Evolutionary conservation across 495 filamentous ascomycete genomes (phyloP).

Genomic region (Aspergillus sclerotiicarbonarius): DNA sequence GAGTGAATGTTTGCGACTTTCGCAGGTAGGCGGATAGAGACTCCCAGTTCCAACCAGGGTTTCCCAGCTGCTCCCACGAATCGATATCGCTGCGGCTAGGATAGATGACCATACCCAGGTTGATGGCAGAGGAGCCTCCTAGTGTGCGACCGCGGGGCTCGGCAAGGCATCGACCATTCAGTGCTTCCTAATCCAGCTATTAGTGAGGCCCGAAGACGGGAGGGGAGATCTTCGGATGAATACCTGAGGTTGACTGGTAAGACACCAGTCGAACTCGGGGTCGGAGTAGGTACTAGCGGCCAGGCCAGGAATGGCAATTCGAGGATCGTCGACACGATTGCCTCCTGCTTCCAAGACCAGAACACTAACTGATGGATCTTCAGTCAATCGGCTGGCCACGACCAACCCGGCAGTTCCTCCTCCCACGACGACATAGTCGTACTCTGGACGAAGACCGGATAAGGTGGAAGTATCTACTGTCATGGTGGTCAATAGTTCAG

Average conservation of each 20-base stretch:
- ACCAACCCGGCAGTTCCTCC: slow-evolving; percentile 22
- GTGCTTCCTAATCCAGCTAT: slow-evolving; percentile 12
- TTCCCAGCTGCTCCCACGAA: slow-evolving; percentile 50
- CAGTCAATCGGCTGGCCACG: slow-evolving; percentile 40
- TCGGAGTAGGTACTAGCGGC: slow-evolving; percentile 37
- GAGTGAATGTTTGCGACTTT: slow-evolving; percentile 19
- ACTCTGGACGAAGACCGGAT: neutral
- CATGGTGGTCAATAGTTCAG: neutral
- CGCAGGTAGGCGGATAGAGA: slow-evolving; percentile 41
- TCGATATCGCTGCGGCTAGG: slow-evolving; percentile 39
- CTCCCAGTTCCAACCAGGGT: slow-evolving; percentile 50
- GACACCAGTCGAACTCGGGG: slow-evolving; percentile 52
- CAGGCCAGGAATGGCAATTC: slow-evolving; percentile 40
- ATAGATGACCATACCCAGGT: slow-evolving; percentile 48
- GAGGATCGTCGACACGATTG: slow-evolving; percentile 37
- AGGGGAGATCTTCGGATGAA: neutral
- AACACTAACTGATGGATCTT: slow-evolving; percentile 38
- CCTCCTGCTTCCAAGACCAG: slow-evolving; percentile 52
- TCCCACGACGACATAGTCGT: slow-evolving; percentile 23
- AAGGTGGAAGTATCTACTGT: neutral
- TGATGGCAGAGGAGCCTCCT: slow-evolving; percentile 56
- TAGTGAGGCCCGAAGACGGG: neutral
- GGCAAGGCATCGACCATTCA: slow-evolving; percentile 23
- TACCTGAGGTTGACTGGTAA: slow-evolving; percentile 48
- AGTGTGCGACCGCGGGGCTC: slow-evolving; percentile 48